Evolutionary conservation across 768 basidiomycete genomes (phyloP), one percentile per base, ranked within the genome.

Genomic region (Rhizopogon vinicolor): DNA sequence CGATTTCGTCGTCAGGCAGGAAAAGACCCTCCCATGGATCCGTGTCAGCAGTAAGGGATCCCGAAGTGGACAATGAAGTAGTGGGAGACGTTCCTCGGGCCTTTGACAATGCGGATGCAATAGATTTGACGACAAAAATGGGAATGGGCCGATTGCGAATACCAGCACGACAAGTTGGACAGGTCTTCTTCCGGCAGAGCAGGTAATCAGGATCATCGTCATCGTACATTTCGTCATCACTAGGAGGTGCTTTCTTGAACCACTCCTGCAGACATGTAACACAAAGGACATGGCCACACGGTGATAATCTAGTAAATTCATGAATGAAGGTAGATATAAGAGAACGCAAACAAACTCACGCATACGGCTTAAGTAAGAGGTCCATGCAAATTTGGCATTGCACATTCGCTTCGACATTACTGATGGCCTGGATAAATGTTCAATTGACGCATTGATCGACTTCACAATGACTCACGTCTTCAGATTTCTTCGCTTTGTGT

Each of bases 321-420:
- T 60, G 22, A 56, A 61, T 46, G 12, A 41, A 39, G 13, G 44
- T 14, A 7, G 44, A 48, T 33, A 19, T 7, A 7, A 51, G 5
- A 39, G 29, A 13, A 22, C 6, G 48, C 10, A 53, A 42, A 79
- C 10, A 53, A 41, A 79, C 86, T 60, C 64, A 90, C 88, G 80
- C 81, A 64, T 79, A 85, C 25, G 89, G 89, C 57, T 81, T 80
- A 41, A 76, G 64, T 9, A 89, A 71, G 10, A 84, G 66, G 18
- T 91, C 89, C 74, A 89, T 84, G 63, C 89, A 91, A 43, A 91
- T 89, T 62, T 89, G 88, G 63, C 89, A 91, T 61, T 83, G 83
- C 16, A 87, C 66, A 33, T 79, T 78, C 25, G 69, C 65, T 69
- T 90, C 87, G 22, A 89, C 77, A 7, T 72, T 73, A 9, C 77